phyloP scores from a whole-genome alignment of 495 filamentous ascomycete genomes.

The Pyronema domesticum region DNA sequence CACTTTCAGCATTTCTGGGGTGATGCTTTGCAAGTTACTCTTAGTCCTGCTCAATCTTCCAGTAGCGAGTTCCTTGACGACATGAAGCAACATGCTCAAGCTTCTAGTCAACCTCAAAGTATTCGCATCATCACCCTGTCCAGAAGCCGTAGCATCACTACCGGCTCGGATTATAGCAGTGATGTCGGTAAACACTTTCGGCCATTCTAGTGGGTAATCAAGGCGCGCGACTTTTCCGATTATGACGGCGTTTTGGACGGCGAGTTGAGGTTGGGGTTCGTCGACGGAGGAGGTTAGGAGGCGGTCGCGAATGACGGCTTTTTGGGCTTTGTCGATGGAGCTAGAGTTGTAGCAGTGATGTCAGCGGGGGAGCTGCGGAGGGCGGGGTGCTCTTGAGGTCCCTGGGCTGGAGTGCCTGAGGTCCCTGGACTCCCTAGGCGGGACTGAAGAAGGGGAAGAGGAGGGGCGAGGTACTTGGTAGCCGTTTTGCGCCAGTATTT shows the following conservation, averaged over 20 bases:
- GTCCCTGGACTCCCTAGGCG: too few species aligned
- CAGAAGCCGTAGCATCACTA: slow-evolving; percentile 29
- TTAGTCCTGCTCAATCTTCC: slow-evolving; percentile 54
- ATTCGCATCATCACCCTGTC: slow-evolving; percentile 2
- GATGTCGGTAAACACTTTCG: slow-evolving; percentile 38
- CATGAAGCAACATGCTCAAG: slow-evolving; percentile 59
- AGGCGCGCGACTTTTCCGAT: slow-evolving; percentile 72
- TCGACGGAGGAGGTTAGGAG: slow-evolving; percentile 52
- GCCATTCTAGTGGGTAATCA: slow-evolving; percentile 79
- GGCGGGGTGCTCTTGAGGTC: not conserved
- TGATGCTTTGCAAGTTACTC: slow-evolving; percentile 49
- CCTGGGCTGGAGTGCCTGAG: not conserved
- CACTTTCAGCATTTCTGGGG: slow-evolving; percentile 63
- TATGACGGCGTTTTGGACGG: slow-evolving; percentile 71
- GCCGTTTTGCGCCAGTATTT: slow-evolving; percentile 74
- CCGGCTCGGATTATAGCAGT: slow-evolving; percentile 44
- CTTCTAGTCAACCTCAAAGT: slow-evolving; percentile 45
- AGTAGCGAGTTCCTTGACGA: slow-evolving; percentile 77
- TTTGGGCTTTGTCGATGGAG: slow-evolving; percentile 57
- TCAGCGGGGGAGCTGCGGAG: not conserved
- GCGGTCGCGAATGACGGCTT: slow-evolving; percentile 50
- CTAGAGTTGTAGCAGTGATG: slow-evolving; percentile 24
- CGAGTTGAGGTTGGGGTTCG: slow-evolving; percentile 55
- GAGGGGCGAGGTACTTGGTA: slow-evolving; percentile 31
- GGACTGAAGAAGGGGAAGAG: not conserved